Percentiles rank a stretch among this genome's conserved stretches.
These are phyloP conservation scores for Candida mesenterica DNA, from an alignment of 1,139 yeast species.

Conservation along the genomic window DNA sequence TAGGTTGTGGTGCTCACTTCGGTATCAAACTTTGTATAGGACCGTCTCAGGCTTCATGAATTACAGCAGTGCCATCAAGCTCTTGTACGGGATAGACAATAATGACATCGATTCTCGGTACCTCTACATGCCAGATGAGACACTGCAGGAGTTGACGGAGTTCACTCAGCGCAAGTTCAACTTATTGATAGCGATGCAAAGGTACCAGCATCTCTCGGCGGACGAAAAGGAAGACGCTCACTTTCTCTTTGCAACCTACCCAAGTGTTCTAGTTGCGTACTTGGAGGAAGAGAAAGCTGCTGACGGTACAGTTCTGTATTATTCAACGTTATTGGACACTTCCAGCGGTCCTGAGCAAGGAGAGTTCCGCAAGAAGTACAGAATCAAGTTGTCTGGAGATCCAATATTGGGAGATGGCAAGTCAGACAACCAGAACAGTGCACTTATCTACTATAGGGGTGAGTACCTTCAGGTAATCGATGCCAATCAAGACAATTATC, in stretches of 20 bases:
- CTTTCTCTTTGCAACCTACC: constrained; percentile 57
- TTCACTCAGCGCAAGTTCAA: constrained; percentile 65
- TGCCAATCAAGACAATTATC: constrained; percentile 84
- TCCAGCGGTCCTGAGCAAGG: constrained; percentile 41
- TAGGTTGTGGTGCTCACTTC: constrained; percentile 76
- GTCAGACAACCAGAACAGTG: constrained; percentile 80
- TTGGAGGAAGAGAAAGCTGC: constrained; percentile 46
- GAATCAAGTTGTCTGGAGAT: constrained; percentile 70
- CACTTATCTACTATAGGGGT: constrained; percentile 77
- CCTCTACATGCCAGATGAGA: constrained; percentile 23
- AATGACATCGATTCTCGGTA: constrained; percentile 23
- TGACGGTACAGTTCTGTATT: constrained; percentile 38
- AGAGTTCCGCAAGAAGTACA: constrained; percentile 46
- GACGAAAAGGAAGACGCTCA: constrained; percentile 58
- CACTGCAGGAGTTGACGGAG: constrained; percentile 43
- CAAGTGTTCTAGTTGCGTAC: constrained; percentile 58
- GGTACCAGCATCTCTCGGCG: constrained; percentile 47
- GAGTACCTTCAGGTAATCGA: constrained; percentile 86
- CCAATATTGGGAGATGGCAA: constrained; percentile 91
- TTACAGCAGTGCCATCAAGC: constrained; percentile 63
- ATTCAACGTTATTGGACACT: constrained; percentile 63
- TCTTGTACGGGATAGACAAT: constrained; percentile 64
- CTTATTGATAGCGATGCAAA: constrained; percentile 71
- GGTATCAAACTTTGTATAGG: constrained; percentile 76
- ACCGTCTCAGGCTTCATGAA: constrained; percentile 78